phyloP scores from a whole-genome alignment of 1,139 yeast genomes.

The Kodamaea derodonti region DNA sequence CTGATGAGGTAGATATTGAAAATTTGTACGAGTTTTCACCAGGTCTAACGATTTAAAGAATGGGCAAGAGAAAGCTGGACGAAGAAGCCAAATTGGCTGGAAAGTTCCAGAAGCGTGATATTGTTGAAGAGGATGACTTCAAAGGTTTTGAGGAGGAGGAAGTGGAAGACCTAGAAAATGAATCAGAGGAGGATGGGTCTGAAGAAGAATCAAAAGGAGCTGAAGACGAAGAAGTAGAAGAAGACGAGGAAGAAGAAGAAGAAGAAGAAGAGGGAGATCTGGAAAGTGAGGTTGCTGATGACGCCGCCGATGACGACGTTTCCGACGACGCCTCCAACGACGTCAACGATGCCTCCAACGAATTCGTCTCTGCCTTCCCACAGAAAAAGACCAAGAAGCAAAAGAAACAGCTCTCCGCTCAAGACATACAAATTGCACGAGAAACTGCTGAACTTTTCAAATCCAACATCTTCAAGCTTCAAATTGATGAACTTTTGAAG shows the following conservation, averaged over 20 bases:
- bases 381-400: constrained; percentile 24
- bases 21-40: not conserved
- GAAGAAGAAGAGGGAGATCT: not conserved
- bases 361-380: constrained; percentile 8
- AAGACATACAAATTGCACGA: constrained; percentile 85
- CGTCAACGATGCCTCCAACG: constrained; percentile 3
- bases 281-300: not conserved
- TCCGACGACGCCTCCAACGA: constrained; percentile 2
- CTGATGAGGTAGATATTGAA: not conserved
- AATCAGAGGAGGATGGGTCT: constrained; percentile 11
- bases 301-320: not conserved
- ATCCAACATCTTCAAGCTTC: constrained; percentile 89
- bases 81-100: constrained; percentile 10
- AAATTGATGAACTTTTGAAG: constrained; percentile 82
- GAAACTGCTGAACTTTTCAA: constrained; percentile 93
- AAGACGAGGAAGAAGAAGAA: constrained; percentile 3
- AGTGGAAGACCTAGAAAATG: constrained; percentile 13
- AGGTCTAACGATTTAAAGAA: constrained; percentile 6
- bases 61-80: constrained; percentile 32
- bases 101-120: constrained; percentile 6
- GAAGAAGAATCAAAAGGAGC: constrained; percentile 10
- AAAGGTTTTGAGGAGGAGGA: constrained; percentile 1
- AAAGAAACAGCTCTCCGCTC: constrained; percentile 50
- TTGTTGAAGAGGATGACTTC: constrained; percentile 1
- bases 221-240: constrained; percentile 4